Conservation (phyloP, 352 stramenopile species). For the Peronospora destructor region DNA sequence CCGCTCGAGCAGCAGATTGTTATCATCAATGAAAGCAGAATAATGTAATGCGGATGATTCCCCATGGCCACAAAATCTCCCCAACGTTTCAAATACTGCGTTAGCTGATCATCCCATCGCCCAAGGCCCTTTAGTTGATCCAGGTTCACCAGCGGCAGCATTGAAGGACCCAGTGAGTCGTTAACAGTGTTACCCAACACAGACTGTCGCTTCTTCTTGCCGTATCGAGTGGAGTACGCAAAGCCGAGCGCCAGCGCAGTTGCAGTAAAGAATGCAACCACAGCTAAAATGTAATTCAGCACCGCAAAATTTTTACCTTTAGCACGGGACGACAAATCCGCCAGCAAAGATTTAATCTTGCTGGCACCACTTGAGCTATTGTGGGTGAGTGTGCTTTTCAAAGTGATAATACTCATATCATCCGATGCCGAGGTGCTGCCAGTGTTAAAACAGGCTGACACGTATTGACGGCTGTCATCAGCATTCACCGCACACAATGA, state of each 20-base stretch:
- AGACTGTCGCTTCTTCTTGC: conserved; percentile 28
- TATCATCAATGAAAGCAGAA: conserved; percentile 37
- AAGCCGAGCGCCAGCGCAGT: conserved; percentile 39
- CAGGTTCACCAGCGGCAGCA: conserved; percentile 19
- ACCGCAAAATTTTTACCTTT: conserved; percentile 31
- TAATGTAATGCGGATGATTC: conserved; percentile 40
- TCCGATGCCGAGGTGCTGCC: conserved; percentile 5
- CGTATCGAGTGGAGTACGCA: conserved; percentile 34
- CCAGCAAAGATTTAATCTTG: conserved; percentile 38
- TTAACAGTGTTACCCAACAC: conserved; percentile 17
- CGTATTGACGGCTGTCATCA: conserved; percentile 34
- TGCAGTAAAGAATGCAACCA: conserved; percentile 39
- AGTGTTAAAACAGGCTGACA: conserved; percentile 32
- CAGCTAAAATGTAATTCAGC: conserved; percentile 51
- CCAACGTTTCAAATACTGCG: conserved; percentile 36
- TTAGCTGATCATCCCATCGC: conserved; percentile 32
- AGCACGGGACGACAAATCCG: conserved; percentile 38
- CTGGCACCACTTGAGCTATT: conserved; percentile 3
- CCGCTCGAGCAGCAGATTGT: conserved; percentile 35
- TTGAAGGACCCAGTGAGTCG: conserved; percentile 5
- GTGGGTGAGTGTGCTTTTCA: conserved; percentile 1
- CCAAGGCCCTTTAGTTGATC: conserved; percentile 30
- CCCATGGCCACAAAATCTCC: conserved; percentile 40
- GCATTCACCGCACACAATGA: conserved; percentile 41
- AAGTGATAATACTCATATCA: conserved; percentile 13